Evolutionary conservation across 257 asterid genomes (phyloP), one percentile per base, ranked within the genome.

Genomic region (Phtheirospermum japonicum): DNA sequence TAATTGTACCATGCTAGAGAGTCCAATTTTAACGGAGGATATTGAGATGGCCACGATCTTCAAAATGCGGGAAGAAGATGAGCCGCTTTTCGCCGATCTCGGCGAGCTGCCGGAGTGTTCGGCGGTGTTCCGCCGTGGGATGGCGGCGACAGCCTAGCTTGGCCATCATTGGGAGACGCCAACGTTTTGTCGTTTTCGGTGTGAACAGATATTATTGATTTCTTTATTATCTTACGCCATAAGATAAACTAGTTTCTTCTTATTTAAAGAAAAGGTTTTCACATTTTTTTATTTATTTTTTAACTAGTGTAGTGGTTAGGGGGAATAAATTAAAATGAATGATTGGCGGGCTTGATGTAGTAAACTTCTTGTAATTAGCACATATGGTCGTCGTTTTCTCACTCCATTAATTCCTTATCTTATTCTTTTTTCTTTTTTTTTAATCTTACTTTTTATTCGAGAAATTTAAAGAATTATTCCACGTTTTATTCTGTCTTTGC

Each of bases 21-120:
- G 77, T 52, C 85, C 95, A 0, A 72, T 88, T 70, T 65, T 80
- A 36, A 14, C 52, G 0, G 81, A 83, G 56, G 90, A 72, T 37
- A 57, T 64, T 14, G 96, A 89, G 46, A 73, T 79, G 82, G 72
- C 85, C 4, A 74, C 76, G 82, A 70, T 75, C 36, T 83, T 82
- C 75, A 64, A 90, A 73, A 77, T 87, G 94, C 64, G 82, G 54
- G 96, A 87, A 57, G 97, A 87, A 1, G 97, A 92, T 4, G 99
- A 85, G 55, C 75, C 81, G 9, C 76, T 89, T 2, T 93, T 93
- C 57, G 96, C 94, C 4, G 97, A 83, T 73, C 90, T 93, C 4
- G 97, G 95, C 0, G 94, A 85, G 78, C 28, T 93, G 80, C 97
- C 99, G 76, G 99, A 93, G 75, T 93, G 90, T 32, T 85, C 97